Base-by-base conservation (phyloP, 805 yeast genomes). In the Yamadazyma insecticola region DNA sequence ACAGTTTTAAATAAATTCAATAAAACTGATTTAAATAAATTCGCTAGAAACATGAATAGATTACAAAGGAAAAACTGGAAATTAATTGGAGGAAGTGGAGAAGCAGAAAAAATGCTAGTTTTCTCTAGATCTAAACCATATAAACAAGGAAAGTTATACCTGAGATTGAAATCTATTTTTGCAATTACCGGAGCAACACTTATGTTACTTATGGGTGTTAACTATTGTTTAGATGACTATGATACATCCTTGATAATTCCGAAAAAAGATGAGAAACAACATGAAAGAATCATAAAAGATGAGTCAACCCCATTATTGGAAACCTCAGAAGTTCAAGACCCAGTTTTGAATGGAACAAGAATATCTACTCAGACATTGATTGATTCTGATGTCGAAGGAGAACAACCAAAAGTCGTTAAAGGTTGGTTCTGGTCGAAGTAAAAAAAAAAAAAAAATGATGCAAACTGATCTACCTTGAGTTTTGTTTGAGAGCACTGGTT, bases 31-130 rank as follows among this genome's bases (percentile, higher is more conserved):
- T 56, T 69, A 25, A 60, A 54, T 15, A 29, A 40, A 11, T 57
- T 60, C 17, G 48, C 63, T 28, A 54, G 56, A 13, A 36, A 45
- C 6, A 53, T 78, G 6, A 62, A 58, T 28, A 62, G 53, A 36
- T 55, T 77, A 25, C 72, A 74, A 32, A 53, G 49, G 15, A 48
- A 52, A 14, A 63, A 63, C 9, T 80, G 81, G 82, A 62, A 54
- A 33, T 58, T 78, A n/a, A 56, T 76, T 20, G 84, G 78, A 4
- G 67, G 74, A 16, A 11, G 28, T 16, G n/a, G 33, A 10, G 31
- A 23, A 10, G 20, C 26, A 13, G 39, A 28, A 7, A 35, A 43
- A 23, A 31, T 37, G 26, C 19, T 46, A 9, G 45, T 46, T 4
- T 44, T 46, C 15, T 17, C 18, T 11, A 32, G 40, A 18, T n/a